Evolutionary conservation across 164 flowering plant species (phyloP), one percentile per base, ranked within the genome.

Genomic region (Chloranthus sessilifolius): DNA sequence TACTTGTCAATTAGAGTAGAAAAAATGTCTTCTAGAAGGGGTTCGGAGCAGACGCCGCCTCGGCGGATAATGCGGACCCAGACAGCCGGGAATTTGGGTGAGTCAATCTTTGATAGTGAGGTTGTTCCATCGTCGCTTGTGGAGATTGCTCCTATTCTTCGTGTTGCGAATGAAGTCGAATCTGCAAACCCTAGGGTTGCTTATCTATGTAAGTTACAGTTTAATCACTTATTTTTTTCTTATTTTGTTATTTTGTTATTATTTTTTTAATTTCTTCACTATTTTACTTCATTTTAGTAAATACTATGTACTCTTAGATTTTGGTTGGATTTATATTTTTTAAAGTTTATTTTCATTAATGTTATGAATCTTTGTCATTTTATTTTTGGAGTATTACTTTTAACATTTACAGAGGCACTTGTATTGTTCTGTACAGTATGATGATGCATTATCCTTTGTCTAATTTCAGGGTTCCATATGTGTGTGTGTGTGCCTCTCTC

Each of bases 101-200:
- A 83, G 54, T 64, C 83, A 2, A 55, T 66, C 16, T 72, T 80
- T 58, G 86, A 83, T 56, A 83, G 90, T 66, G 90, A 83, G 65
- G 73, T 80, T 28, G 82, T 83, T 35, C 90, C 90, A 3, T 83
- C 90, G 0, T 76, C 86, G 5, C 69, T 83, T 14, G 74, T 64
- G 24, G 86, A 78, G 59, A 83, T 83, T 55, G 86, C 90, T 17
- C 90, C 90, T 2, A 83, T 83, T 47, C 86, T 83, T 57, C 79
- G 90, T 33, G 90, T 83, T 24, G 86, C 86, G n/a, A 83, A 83
- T 62, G 90, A 83, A 63, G 79, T 83, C 6, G 90, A 83, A 57
- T 52, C 66, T 2, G 68, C 58, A 56, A 80, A 83, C 47, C 80
- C 84, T n/a, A 71, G 90, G 60, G 90, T 83, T 58, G 86, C 86